A percentile compares a stretch with the other conserved stretches of the same genome.
Evolutionary conservation across 179 eudicot species (phyloP).

Genomic region (Camellia oleifera): DNA sequence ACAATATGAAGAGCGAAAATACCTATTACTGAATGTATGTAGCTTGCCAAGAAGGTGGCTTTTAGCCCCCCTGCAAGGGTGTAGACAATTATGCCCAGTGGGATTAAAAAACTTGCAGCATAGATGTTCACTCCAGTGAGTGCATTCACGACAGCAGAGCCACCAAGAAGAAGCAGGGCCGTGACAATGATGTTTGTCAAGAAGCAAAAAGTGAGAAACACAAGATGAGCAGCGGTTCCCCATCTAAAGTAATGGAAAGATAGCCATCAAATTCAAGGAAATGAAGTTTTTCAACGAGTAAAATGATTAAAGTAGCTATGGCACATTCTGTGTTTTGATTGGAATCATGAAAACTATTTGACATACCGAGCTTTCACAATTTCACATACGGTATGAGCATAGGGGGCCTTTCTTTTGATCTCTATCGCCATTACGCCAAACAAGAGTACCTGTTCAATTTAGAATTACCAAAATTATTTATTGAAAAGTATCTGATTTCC

Average conservation of each 20-base stretch:
- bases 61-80: constrained; percentile 91
- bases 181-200: constrained; percentile 89
- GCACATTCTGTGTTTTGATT: too few relatives aligned
- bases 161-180: constrained; percentile 97
- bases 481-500: too few relatives aligned
- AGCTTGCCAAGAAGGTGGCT: constrained; percentile 96
- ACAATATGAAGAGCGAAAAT: neutral
- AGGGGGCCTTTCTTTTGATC: too few relatives aligned
- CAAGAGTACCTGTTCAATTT: too few relatives aligned
- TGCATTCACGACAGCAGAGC: constrained; percentile 95
- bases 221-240: constrained; percentile 88
- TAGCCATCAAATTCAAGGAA: too few relatives aligned
- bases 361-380: too few relatives aligned
- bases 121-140: constrained; percentile 89
- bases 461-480: too few relatives aligned
- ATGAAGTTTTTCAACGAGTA: too few relatives aligned
- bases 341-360: too few relatives aligned
- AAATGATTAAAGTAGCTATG: too few relatives aligned
- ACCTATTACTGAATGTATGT: constrained; percentile 91
- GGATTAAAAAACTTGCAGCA: constrained; percentile 90
- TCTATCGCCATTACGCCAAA: too few relatives aligned
- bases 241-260: constrained; percentile 42
- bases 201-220: constrained; percentile 82
- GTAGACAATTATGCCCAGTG: constrained; percentile 84
- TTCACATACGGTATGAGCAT: too few relatives aligned